Evolutionary conservation across 345 rosid species (phyloP), one percentile per base, ranked within the genome.

Genomic region (Chamaenerion angustifolium): DNA sequence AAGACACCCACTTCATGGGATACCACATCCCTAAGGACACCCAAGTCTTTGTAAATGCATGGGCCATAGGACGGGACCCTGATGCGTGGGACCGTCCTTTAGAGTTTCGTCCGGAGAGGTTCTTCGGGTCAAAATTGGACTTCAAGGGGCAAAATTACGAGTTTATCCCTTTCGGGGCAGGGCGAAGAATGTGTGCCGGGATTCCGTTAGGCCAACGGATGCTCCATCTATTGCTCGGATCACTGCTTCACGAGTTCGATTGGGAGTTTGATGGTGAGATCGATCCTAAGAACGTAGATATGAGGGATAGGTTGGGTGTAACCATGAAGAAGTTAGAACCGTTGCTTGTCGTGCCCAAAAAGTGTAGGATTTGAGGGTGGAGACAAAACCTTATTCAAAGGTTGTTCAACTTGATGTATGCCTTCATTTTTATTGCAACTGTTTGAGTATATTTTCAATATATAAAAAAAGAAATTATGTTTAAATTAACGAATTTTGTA

Each of bases 21-120:
- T 82, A 75, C 45, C 48, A 70, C 16, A 54, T 79, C 14, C 85
- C 81, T 19, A 17, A 67, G 13, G 58, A 73, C 23, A 68, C 90
- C 11, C 80, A 71, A 40, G 69, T 82, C 10, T 13, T 79, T 0
- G 70, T 77, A 8, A 79, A 84, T 13, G 67, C 59, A 5, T 83
- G 88, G 88, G 83, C 94, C 0, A 79, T 79, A 2, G 86, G 79
- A 15, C 58, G 82, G 49, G 87, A 82, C 63, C 72, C 79, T 0
- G 67, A 62, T 1, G 67, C 48, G 0, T 82, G 90, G 85, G 67
- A 54, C 0, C 71, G 69, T 13, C 72, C 81, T 1, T 19, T 15
- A 48, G 31, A 18, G 18, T 76, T 64, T 40, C 48, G 49, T 15
- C 77, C 75, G 5, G 77, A 76, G n/a, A 69, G 81, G 54, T 72